Percentiles rank a stretch among this genome's conserved stretches.
phyloP scores from a whole-genome alignment of 2,329 filamentous ascomycete genomes.

The Penicillium sp. region DNA sequence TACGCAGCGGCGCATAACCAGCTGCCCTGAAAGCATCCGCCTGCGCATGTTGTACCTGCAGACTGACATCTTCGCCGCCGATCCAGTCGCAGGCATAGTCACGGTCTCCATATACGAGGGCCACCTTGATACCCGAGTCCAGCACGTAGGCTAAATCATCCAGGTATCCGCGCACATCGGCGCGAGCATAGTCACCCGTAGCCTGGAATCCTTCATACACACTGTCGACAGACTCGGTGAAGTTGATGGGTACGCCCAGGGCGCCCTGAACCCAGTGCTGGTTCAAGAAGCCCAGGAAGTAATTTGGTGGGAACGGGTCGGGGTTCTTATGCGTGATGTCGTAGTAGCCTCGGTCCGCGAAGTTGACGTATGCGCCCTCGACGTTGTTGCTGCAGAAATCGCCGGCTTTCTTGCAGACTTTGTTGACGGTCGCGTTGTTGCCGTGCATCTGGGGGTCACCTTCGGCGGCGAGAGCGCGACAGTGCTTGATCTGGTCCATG shows the following conservation, averaged over 20 bases:
- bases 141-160: slow-evolving; percentile 52
- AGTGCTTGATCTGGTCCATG: slow-evolving; percentile 56
- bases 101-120: slow-evolving; percentile 60
- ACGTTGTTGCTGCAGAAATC: slow-evolving; percentile 50
- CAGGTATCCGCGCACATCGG: slow-evolving; percentile 45
- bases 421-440: slow-evolving; percentile 49
- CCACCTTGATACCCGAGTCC: slow-evolving; percentile 59
- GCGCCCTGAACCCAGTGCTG: slow-evolving; percentile 59
- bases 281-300: slow-evolving; percentile 59
- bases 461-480: slow-evolving; percentile 49
- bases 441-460: slow-evolving; percentile 55
- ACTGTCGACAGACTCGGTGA: slow-evolving; percentile 48
- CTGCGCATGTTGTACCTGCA: slow-evolving; percentile 51
- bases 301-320: slow-evolving; percentile 57
- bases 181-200: slow-evolving; percentile 53
- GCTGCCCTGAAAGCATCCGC: slow-evolving; percentile 50
- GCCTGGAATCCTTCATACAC: slow-evolving; percentile 51
- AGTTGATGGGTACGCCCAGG: slow-evolving; percentile 64
- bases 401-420: slow-evolving; percentile 48
- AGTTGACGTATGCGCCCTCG: slow-evolving; percentile 47
- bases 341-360: slow-evolving; percentile 55
- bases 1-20: slow-evolving; percentile 52
- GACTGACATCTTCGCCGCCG: slow-evolving; percentile 56
- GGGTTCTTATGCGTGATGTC: slow-evolving; percentile 56
- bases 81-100: slow-evolving; percentile 62